Conservation (phyloP, 1,284 basidiomycete species). For the Trichosporon asahii region DNA sequence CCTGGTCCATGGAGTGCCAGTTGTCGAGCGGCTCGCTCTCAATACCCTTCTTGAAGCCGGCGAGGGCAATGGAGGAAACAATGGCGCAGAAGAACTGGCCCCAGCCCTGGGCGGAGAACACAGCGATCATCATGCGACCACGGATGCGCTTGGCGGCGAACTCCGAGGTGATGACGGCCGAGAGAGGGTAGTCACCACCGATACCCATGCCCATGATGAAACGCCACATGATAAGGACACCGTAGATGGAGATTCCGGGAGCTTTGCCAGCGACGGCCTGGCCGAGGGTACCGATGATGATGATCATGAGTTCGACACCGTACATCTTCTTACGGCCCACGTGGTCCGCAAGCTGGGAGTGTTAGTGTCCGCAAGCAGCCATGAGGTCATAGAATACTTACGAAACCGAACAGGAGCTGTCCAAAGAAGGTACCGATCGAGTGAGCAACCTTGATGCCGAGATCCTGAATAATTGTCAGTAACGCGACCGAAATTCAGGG, state of each 20-base stretch:
- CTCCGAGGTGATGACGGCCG: slow-evolving; percentile 59
- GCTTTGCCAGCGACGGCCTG: slow-evolving; percentile 60
- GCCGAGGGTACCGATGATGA: slow-evolving; percentile 44
- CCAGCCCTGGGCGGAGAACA: slow-evolving; percentile 57
- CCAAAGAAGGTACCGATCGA: slow-evolving; percentile 55
- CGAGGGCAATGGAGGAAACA: slow-evolving; percentile 64
- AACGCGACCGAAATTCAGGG: not conserved
- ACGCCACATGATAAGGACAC: slow-evolving; percentile 67
- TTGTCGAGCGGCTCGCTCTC: slow-evolving; percentile 53
- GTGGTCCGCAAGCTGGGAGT: slow-evolving; percentile 47
- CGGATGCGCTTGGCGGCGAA: slow-evolving; percentile 68
- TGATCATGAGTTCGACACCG: slow-evolving; percentile 51
- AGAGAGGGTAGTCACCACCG: slow-evolving; percentile 61
- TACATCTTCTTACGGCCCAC: slow-evolving; percentile 55
- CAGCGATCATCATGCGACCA: slow-evolving; percentile 56
- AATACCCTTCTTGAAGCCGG: slow-evolving; percentile 66
- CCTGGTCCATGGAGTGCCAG: slow-evolving; percentile 52
- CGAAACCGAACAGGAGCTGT: slow-evolving; percentile 53
- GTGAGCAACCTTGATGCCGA: slow-evolving; percentile 66
- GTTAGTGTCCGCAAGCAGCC: not conserved
- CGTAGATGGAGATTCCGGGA: slow-evolving; percentile 65
- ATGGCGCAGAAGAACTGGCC: slow-evolving; percentile 63
- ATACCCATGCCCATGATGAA: slow-evolving; percentile 61
- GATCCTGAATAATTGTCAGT: slow-evolving; percentile 47
- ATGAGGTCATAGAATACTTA: slow-evolving; percentile 8